These are phyloP conservation scores for Fusarium humuli DNA, from an alignment of 2,329 filamentous ascomycete species.

Conservation along the genomic window DNA sequence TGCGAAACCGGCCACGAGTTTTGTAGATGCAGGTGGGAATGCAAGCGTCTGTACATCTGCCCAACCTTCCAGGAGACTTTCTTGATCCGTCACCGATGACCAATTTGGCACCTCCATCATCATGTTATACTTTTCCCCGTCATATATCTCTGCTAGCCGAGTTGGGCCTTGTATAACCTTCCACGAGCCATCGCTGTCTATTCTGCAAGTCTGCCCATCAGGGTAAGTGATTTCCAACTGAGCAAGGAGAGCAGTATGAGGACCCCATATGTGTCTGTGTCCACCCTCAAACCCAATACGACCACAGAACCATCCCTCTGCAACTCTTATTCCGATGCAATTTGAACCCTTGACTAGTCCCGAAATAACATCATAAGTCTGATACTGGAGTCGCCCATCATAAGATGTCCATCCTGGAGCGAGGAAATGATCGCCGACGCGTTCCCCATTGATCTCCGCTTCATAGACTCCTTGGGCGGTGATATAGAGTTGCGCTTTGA, in stretches of 20 bases:
- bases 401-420: slow-evolving; percentile 66
- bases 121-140: slow-evolving; percentile 63
- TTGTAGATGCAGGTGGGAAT: slow-evolving; percentile 53
- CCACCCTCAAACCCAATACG: slow-evolving; percentile 40
- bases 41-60: background rate
- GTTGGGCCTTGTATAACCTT: slow-evolving; percentile 49
- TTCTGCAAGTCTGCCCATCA: background rate
- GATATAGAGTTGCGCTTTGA: slow-evolving; percentile 56
- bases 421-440: slow-evolving; percentile 54
- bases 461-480: slow-evolving; percentile 60
- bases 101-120: slow-evolving; percentile 35
- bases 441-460: slow-evolving; percentile 57
- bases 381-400: slow-evolving; percentile 59
- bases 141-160: slow-evolving; percentile 58
- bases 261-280: slow-evolving; percentile 22
- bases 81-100: background rate
- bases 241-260: slow-evolving; percentile 6
- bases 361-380: slow-evolving; percentile 62
- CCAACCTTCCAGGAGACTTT: background rate
- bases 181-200: slow-evolving; percentile 54
- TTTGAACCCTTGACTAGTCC: slow-evolving; percentile 44
- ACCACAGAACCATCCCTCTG: slow-evolving; percentile 49
- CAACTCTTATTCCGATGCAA: slow-evolving; percentile 55
- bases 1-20: slow-evolving; percentile 55
- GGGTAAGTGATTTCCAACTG: slow-evolving; percentile 11